These are phyloP conservation scores for Pichia cabralensis DNA, from an alignment of 805 yeast species.

Conservation along the genomic window DNA sequence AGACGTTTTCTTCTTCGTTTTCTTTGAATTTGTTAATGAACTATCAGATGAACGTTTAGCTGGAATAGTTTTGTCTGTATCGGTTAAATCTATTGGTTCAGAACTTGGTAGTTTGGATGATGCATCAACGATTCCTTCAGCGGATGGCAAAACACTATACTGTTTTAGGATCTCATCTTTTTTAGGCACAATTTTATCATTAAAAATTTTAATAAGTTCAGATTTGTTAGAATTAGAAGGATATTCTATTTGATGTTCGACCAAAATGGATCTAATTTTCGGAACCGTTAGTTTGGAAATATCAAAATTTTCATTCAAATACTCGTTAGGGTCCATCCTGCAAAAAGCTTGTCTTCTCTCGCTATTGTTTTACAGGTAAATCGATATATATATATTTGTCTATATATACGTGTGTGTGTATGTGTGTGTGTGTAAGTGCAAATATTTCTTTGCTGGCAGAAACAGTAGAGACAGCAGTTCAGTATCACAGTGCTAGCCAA, in stretches of 20 bases:
- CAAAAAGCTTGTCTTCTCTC: no score
- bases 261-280: slow-evolving; percentile 56
- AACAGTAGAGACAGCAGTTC: no score
- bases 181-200: slow-evolving; percentile 40
- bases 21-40: background rate
- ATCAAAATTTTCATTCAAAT: slow-evolving; percentile 44
- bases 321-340: slow-evolving; percentile 31
- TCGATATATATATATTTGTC: no score
- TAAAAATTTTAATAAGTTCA: slow-evolving; percentile 51
- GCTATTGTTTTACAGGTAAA: no score
- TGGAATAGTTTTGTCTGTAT: slow-evolving; percentile 6
- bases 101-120: no score
- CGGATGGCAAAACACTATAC: slow-evolving; percentile 3
- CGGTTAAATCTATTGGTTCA: slow-evolving; percentile 6
- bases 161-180: slow-evolving; percentile 32
- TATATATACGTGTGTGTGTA: no score
- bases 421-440: no score
- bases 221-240: slow-evolving; percentile 60
- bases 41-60: slow-evolving; percentile 3
- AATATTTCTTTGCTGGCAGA: no score
- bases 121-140: slow-evolving; percentile 2
- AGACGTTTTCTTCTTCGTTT: no score
- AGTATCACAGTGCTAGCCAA: no score
- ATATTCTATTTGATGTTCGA: slow-evolving; percentile 50
- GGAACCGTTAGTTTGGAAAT: slow-evolving; percentile 57